These are phyloP conservation scores for Geosmithia flava DNA, from an alignment of 2,329 filamentous ascomycete species.

Conservation along the genomic window DNA sequence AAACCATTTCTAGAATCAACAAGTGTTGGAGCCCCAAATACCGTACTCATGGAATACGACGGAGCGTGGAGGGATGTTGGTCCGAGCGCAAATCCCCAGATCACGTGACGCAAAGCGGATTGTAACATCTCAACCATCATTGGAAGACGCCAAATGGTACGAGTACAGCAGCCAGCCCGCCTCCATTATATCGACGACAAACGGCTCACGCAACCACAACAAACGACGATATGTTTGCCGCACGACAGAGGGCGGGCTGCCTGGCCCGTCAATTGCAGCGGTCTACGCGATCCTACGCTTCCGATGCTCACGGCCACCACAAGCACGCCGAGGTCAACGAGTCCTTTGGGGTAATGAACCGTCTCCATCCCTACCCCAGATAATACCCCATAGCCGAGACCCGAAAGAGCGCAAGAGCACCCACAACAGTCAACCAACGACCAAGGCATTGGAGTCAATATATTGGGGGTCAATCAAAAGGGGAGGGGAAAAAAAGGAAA, in stretches of 20 bases:
- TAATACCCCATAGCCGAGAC: background rate
- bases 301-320: slow-evolving; percentile 35
- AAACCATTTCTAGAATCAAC: too few relatives aligned
- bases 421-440: slow-evolving; percentile 1
- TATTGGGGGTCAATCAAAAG: background rate
- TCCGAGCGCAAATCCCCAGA: background rate
- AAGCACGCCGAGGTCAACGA: slow-evolving; percentile 36
- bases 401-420: slow-evolving; percentile 3
- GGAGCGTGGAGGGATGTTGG: background rate
- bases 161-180: background rate
- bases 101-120: background rate
- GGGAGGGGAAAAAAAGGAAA: background rate
- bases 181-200: background rate
- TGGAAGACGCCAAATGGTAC: background rate
- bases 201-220: slow-evolving; percentile 16
- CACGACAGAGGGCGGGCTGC: slow-evolving; percentile 30
- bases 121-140: background rate
- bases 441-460: background rate
- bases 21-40: too few relatives aligned
- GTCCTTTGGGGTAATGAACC: slow-evolving; percentile 36
- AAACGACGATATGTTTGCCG: slow-evolving; percentile 23
- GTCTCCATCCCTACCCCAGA: background rate
- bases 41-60: too few relatives aligned
- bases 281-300: slow-evolving; percentile 38
- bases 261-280: slow-evolving; percentile 22